Conservation (phyloP, 495 filamentous ascomycete species). For the Niebla homalea region DNA sequence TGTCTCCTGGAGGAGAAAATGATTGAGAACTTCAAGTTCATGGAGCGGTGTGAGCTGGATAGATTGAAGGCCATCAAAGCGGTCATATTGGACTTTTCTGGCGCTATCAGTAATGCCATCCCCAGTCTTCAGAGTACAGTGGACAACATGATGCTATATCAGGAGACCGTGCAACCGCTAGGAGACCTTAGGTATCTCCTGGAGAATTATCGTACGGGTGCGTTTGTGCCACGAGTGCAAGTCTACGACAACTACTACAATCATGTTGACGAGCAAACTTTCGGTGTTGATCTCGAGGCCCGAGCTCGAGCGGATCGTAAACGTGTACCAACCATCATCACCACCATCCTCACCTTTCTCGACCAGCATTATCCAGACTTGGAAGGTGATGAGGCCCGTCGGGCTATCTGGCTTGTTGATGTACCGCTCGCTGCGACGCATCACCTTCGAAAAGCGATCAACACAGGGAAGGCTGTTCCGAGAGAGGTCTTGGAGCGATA, state of each 20-base stretch:
- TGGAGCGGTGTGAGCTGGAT: slow-evolving; percentile 96
- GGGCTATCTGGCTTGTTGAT: slow-evolving; percentile 87
- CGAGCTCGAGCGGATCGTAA: slow-evolving; percentile 86
- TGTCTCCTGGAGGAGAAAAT: slow-evolving; percentile 93
- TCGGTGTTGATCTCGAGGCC: slow-evolving; percentile 92
- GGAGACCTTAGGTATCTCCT: slow-evolving; percentile 89
- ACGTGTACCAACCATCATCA: slow-evolving; percentile 85
- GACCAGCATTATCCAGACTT: slow-evolving; percentile 96
- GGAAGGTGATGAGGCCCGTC: slow-evolving; percentile 87
- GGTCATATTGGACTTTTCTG: slow-evolving; percentile 93
- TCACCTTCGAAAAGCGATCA: slow-evolving; percentile 64
- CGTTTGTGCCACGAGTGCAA: slow-evolving; percentile 81
- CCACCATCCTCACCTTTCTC: slow-evolving; percentile 82
- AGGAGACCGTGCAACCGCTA: slow-evolving; percentile 89
- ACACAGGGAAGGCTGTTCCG: slow-evolving; percentile 75
- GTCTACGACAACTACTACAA: slow-evolving; percentile 99
- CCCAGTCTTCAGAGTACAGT: slow-evolving; percentile 88
- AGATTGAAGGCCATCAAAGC: slow-evolving; percentile 95
- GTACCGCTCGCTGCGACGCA: slow-evolving; percentile 79
- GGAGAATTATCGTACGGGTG: slow-evolving; percentile 95
- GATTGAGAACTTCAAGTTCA: slow-evolving; percentile 80
- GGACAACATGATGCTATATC: slow-evolving; percentile 97
- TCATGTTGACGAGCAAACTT: slow-evolving; percentile 92
- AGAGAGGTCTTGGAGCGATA: slow-evolving; percentile 67
- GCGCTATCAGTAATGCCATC: slow-evolving; percentile 95